Conservation (phyloP, 1,284 basidiomycete genomes). For the Ceraceosorus bombacis region DNA sequence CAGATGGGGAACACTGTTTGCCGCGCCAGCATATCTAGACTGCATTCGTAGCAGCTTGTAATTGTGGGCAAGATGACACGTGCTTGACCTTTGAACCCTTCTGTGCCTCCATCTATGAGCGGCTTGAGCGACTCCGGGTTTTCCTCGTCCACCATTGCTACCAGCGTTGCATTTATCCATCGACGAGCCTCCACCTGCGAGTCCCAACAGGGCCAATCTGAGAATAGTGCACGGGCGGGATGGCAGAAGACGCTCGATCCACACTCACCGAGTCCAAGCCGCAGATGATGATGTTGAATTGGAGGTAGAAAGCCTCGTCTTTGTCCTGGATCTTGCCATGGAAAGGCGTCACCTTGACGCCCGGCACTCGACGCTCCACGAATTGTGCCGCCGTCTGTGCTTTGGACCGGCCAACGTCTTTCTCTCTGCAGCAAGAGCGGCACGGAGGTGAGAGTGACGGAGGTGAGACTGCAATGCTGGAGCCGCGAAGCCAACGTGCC, state of each 20-base stretch:
- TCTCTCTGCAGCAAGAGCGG: slow-evolving; percentile 55
- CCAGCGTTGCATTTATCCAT: slow-evolving; percentile 98
- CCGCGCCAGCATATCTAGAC: slow-evolving; percentile 95
- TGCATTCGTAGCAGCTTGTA: slow-evolving; percentile 96
- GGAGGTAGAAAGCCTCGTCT: slow-evolving; percentile 87
- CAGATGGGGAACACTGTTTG: slow-evolving; percentile 96
- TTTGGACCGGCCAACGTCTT: slow-evolving; percentile 90
- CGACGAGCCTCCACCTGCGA: slow-evolving; percentile 60
- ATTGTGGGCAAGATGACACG: slow-evolving; percentile 92
- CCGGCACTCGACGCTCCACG: slow-evolving; percentile 82
- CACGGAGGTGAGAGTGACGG: neutral
- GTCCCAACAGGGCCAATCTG: neutral
- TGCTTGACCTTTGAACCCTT: slow-evolving; percentile 99
- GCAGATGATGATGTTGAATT: slow-evolving; percentile 93
- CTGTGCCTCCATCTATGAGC: slow-evolving; percentile 97
- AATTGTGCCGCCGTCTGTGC: slow-evolving; percentile 80
- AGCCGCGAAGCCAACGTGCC: neutral
- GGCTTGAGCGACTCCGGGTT: slow-evolving; percentile 89
- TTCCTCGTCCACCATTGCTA: slow-evolving; percentile 73
- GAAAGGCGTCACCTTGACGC: slow-evolving; percentile 86
- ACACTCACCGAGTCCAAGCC: slow-evolving; percentile 80
- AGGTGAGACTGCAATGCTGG: neutral
- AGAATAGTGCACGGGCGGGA: no score
- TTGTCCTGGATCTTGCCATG: slow-evolving; percentile 98
- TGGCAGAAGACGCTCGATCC: neutral